Conservation (phyloP, 345 rosid species). For the Heritiera fomes region DNA sequence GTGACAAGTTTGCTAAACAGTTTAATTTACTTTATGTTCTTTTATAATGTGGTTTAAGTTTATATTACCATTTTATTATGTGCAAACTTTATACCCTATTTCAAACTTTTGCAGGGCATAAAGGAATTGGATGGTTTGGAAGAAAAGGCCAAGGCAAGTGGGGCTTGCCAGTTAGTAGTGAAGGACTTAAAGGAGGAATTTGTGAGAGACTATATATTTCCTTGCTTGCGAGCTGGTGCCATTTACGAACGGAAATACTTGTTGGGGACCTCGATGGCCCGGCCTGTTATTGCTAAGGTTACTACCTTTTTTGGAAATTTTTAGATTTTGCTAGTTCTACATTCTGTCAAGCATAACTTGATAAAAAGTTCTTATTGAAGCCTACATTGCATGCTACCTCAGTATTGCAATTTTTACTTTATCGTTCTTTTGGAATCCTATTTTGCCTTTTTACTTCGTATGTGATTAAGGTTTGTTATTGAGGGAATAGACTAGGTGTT, state of each 20-base stretch:
- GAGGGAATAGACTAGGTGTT: background rate
- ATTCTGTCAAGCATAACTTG: background rate
- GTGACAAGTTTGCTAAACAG: background rate
- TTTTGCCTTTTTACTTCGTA: background rate
- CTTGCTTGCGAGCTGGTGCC: slow-evolving; percentile 96
- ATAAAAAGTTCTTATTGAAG: background rate
- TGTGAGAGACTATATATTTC: slow-evolving; percentile 81
- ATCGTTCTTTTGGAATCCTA: background rate
- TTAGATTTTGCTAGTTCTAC: background rate
- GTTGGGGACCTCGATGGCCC: slow-evolving; percentile 97
- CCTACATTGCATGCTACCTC: background rate
- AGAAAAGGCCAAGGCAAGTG: slow-evolving; percentile 91
- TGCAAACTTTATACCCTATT: background rate
- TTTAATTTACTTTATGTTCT: background rate
- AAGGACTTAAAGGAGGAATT: slow-evolving; percentile 92
- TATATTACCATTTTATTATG: background rate
- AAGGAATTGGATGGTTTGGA: slow-evolving; percentile 92
- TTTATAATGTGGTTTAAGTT: background rate
- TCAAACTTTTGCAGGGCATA: slow-evolving; percentile 58
- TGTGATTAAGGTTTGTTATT: background rate
- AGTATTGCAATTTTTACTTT: background rate
- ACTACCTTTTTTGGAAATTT: background rate
- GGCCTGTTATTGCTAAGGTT: slow-evolving; percentile 98
- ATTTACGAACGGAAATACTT: slow-evolving; percentile 87
- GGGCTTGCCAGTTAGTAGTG: slow-evolving; percentile 90